phyloP scores from a whole-genome alignment of 2,329 filamentous ascomycete species.

The Sporothrix globosa region DNA sequence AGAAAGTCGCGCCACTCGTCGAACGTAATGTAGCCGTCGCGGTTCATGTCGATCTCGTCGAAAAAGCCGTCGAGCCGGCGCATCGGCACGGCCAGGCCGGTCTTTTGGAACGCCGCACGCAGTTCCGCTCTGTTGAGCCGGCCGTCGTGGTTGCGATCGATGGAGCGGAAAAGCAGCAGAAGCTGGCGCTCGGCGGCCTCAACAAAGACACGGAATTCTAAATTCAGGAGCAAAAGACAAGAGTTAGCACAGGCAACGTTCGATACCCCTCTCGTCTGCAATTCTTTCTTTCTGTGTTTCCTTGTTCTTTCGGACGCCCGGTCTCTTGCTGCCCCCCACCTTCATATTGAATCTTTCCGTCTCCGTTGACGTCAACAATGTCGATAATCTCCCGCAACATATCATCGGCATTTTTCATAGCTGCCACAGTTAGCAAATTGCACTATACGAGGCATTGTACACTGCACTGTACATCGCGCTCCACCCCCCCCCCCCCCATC shows the following conservation, averaged over 20 bases:
- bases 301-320: not conserved
- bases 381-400: conserved; percentile 80
- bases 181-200: conserved; percentile 84
- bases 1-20: conserved; percentile 97
- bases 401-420: conserved; percentile 85
- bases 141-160: conserved; percentile 84
- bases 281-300: not conserved
- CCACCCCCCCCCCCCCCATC: not conserved
- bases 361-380: conserved; percentile 79
- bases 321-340: conserved; percentile 56
- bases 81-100: conserved; percentile 77
- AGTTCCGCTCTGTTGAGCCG: conserved; percentile 87
- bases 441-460: not conserved
- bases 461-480: too few species aligned
- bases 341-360: conserved; percentile 88
- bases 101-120: conserved; percentile 72
- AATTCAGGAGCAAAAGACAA: not conserved
- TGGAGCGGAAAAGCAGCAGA: conserved; percentile 77
- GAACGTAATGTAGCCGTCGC: conserved; percentile 85
- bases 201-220: conserved; percentile 90
- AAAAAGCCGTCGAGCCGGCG: conserved; percentile 85
- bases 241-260: not conserved
- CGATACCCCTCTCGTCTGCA: not conserved
- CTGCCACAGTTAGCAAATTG: conserved; percentile 43
- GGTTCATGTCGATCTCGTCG: conserved; percentile 82